Evolutionary conservation across 345 rosid species (phyloP).

Genomic region (Salix exigua): DNA sequence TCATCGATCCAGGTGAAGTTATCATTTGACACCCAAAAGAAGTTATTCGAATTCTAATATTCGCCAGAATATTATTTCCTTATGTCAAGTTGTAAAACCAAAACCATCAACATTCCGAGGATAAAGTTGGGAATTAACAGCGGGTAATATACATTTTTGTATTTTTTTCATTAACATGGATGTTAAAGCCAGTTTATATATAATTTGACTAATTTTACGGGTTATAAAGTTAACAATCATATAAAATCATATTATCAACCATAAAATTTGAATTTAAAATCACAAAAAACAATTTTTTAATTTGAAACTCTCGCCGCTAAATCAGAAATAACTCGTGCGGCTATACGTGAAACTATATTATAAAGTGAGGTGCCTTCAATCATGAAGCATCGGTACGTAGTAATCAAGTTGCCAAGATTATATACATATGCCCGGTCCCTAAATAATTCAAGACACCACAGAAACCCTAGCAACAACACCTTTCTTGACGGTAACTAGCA

Average conservation of each 20-base stretch:
- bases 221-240: too few relatives aligned
- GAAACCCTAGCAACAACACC: neutral
- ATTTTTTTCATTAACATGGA: too few relatives aligned
- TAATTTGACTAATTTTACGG: too few relatives aligned
- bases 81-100: neutral
- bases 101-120: neutral
- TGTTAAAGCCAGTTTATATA: fast-evolving
- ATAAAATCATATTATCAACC: fast-evolving
- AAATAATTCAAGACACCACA: neutral
- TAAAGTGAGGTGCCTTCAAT: neutral
- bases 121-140: neutral
- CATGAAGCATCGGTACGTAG: neutral
- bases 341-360: neutral
- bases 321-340: neutral
- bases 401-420: neutral
- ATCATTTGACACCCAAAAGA: neutral
- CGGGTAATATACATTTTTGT: neutral
- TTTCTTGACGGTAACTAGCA: neutral
- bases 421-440: neutral
- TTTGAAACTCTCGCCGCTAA: fast-evolving
- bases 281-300: too few relatives aligned
- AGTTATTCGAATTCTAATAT: neutral
- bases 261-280: too few relatives aligned
- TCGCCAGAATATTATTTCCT: neutral
- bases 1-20: neutral